A percentile compares a stretch with the other conserved stretches of the same genome.
These are phyloP conservation scores for Geranomyces michiganensis DNA, from an alignment of 192 early-diverging fungal species.

Conservation along the genomic window DNA sequence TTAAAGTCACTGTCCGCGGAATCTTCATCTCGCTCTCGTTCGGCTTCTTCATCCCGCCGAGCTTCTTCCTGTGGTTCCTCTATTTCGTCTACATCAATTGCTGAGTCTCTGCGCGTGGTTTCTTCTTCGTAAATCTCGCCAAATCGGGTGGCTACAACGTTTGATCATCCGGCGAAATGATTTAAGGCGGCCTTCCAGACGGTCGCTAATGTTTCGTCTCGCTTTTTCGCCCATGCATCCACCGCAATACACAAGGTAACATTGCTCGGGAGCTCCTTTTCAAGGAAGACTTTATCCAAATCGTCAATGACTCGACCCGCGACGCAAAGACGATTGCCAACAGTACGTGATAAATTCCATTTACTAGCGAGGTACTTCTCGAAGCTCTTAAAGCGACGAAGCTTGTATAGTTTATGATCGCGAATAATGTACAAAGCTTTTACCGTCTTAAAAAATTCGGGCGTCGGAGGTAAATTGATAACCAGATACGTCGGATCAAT, in stretches of 20 bases:
- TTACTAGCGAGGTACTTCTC: neutral
- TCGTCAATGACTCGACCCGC: neutral
- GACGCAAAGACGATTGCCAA: neutral
- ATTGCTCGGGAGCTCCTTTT: neutral
- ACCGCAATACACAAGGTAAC: neutral
- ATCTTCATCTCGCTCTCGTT: too few relatives aligned
- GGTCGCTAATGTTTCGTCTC: neutral
- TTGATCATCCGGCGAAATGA: neutral
- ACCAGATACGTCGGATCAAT: neutral
- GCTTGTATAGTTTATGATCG: neutral
- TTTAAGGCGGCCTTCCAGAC: neutral
- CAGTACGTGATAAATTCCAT: neutral
- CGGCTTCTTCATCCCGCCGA: neutral
- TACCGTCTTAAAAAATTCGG: neutral
- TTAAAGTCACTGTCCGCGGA: too few relatives aligned
- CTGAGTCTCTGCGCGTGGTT: neutral
- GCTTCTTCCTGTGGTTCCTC: neutral
- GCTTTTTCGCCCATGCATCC: neutral
- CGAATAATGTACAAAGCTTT: neutral
- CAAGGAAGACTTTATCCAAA: neutral
- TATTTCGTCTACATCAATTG: neutral
- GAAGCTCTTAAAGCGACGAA: neutral
- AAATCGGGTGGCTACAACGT: neutral
- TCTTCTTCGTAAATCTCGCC: neutral
- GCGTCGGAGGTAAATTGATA: neutral